Base-by-base conservation (phyloP, 257 asterid genomes). In the Plectranthus barbatus region DNA sequence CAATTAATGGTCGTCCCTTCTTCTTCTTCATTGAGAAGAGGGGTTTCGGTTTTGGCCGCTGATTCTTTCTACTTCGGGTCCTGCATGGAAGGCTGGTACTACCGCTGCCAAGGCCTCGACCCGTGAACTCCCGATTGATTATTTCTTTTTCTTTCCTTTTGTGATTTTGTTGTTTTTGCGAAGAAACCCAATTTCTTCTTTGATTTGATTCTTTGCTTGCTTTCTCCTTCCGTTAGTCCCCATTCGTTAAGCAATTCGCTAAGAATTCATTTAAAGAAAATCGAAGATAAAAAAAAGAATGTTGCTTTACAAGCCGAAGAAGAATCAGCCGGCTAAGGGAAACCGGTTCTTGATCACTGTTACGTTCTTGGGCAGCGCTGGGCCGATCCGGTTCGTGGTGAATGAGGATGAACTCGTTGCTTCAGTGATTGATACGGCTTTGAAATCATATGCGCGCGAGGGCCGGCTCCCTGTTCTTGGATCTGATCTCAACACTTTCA, bases 41-140 rank as follows among this genome's bases (percentile, higher is more conserved):
- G 31, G 31, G 31, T 26, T 26, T 26, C 31, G 5, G 5, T 26
- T 76, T 73, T 77, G 70, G 73, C 76, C 33, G 74, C 85, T 4
- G 70, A 54, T 21, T 69, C 72, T 19, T 79, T 83, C 84, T 80
- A 83, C 40, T 84, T 89, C 58, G 95, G 91, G 5, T 91, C 86
- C 65, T 91, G 93, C 86, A 88, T 83, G 78, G 85, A 80, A 75
- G 98, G 91, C 91, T 91, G 98, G 98, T 86, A 91, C 82, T 91
- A 76, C 73, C 96, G 96, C 77, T 91, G 98, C 95, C 73, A 84
- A 41, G 98, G 96, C 67, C 66, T 84, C 62, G 95, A 91, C 78
- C 98, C 97, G 5, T 88, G 76, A 84, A 62, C 31, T 46, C 41
- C 13, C 44, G 19, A 21, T 39, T 61, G 9, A 31, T 12, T 60